Base-by-base conservation (phyloP, 352 stramenopile genomes). In the Globisporangium cylindrosporum region DNA sequence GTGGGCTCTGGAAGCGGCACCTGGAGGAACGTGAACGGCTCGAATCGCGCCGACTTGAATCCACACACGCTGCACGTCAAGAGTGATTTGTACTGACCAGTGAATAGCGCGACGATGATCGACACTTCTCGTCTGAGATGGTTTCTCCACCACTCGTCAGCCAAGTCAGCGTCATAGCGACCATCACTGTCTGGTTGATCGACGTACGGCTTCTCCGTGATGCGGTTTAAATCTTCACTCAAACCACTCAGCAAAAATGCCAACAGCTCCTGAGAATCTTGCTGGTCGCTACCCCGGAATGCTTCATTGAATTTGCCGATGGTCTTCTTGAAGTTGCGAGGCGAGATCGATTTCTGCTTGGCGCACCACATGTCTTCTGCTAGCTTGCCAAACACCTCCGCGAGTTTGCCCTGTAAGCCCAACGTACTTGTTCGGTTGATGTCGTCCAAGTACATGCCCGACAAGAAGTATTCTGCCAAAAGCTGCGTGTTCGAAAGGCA, bases 61-160 rank as follows among this genome's bases (percentile, higher is more conserved):
- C 91, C 91, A 71, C 98, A 99, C 22, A 90, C 83, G 62, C 89
- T 94, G 74, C 98, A 99, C 32, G 91, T 98, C 27, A 99, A 73
- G 25, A 98, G 82, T 67, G 93, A 98, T 74, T 99, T 99, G 83
- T 99, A 99, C 81, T 99, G 98, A 0, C 98, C 98, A 9, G 94
- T 98, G 72, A 99, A 99, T 4, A 99, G 82, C n/a, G 97, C 97
- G 18, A 99, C 97, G 59, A 99, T 97, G 63, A 99, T 98, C 10
- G 93, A 99, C 51, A 99, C 89, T 76, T 99, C 97, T 34, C 98
- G 84, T 48, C 97, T 90, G 27, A 99, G 82, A 76, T 99, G 97
- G 70, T 99, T 99, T 18, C 90, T 80, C 98, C 98, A 99, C 97
- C 98, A 99, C 74, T 99, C 98, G 66, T 99, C 93, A 10, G 98